A percentile compares a stretch with the other conserved stretches of the same genome.
These are phyloP conservation scores for Blakeslea trispora DNA, from an alignment of 371 early-diverging fungal species.

Conservation along the genomic window DNA sequence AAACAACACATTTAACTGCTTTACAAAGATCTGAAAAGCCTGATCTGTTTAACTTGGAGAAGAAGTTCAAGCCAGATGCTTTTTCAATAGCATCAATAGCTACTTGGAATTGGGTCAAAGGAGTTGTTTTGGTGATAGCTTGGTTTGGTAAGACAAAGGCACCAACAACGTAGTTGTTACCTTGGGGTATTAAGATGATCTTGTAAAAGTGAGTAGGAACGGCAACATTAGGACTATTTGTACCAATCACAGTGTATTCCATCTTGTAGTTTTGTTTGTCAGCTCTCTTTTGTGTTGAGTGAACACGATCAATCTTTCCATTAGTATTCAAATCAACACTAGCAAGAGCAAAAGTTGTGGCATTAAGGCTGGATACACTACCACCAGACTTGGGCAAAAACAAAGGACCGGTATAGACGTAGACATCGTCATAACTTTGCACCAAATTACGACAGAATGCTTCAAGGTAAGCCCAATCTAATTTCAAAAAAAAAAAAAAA, in stretches of 20 bases:
- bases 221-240: constrained; percentile 73
- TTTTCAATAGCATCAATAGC: constrained; percentile 72
- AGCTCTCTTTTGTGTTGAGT: background rate
- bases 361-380: constrained; percentile 23
- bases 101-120: constrained; percentile 66
- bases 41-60: constrained; percentile 56
- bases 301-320: background rate
- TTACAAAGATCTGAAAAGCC: constrained; percentile 43
- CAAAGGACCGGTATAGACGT: constrained; percentile 76
- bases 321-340: background rate
- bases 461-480: constrained; percentile 80
- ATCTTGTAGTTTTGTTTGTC: constrained; percentile 23
- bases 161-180: constrained; percentile 48
- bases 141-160: constrained; percentile 88
- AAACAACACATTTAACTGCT: background rate
- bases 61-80: constrained; percentile 75
- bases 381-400: constrained; percentile 64
- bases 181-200: constrained; percentile 57
- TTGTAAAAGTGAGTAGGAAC: constrained; percentile 95
- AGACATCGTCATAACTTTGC: constrained; percentile 63
- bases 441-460: constrained; percentile 71
- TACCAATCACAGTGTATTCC: constrained; percentile 76
- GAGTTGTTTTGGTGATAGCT: constrained; percentile 56
- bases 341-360: background rate
- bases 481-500: no score